Evolutionary conservation across 768 basidiomycete species (phyloP).

Genomic region (Pulveroboletus sp.): DNA sequence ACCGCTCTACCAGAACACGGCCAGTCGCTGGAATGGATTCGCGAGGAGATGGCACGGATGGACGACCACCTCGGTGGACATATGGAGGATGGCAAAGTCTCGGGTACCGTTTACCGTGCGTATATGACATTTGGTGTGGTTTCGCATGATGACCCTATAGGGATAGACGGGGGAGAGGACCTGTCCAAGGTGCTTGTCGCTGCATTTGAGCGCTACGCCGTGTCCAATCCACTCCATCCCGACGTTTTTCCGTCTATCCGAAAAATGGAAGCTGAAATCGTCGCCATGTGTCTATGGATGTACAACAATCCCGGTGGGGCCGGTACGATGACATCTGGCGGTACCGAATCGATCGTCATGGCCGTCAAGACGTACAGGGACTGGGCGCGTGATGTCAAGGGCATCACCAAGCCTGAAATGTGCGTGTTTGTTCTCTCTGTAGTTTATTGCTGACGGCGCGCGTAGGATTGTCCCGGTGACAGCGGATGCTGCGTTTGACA

Average conservation of each 20-base stretch:
- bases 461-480: constrained; percentile 77
- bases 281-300: constrained; percentile 81
- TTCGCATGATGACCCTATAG: background rate
- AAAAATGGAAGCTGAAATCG: constrained; percentile 97
- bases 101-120: constrained; percentile 89
- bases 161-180: constrained; percentile 77
- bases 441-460: background rate
- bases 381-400: constrained; percentile 83
- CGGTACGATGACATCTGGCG: constrained; percentile 92
- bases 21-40: constrained; percentile 67
- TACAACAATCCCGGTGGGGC: constrained; percentile 85
- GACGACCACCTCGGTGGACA: constrained; percentile 50
- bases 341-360: constrained; percentile 97
- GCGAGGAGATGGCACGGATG: constrained; percentile 78
- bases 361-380: constrained; percentile 92
- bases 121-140: constrained; percentile 35
- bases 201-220: constrained; percentile 78
- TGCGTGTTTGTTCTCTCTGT: constrained; percentile 32
- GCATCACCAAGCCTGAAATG: constrained; percentile 93
- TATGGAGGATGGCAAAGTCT: constrained; percentile 74
- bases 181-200: constrained; percentile 74
- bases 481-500: constrained; percentile 94
- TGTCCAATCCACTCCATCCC: constrained; percentile 90
- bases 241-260: constrained; percentile 90
- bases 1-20: constrained; percentile 65